phyloP scores from a whole-genome alignment of 805 yeast genomes.

The Suhomyces canberraensis region DNA sequence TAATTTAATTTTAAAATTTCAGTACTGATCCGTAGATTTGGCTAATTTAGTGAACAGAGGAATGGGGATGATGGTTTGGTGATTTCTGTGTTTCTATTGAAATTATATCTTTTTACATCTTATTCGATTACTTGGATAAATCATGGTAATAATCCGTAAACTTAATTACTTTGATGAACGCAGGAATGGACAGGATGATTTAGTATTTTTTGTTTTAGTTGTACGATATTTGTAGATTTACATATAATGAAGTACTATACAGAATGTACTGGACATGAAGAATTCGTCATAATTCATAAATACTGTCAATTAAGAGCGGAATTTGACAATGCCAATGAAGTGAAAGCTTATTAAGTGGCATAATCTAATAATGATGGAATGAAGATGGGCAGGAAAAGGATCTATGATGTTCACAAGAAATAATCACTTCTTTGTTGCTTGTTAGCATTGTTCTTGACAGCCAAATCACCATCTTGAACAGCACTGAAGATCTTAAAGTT shows the following conservation, averaged over 20 bases:
- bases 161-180: too few species aligned
- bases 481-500: constrained; percentile 93
- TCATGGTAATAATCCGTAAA: too few species aligned
- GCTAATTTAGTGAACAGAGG: too few species aligned
- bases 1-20: too few species aligned
- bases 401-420: constrained; percentile 26
- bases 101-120: too few species aligned
- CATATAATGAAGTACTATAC: constrained; percentile 3
- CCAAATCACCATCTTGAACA: constrained; percentile 75
- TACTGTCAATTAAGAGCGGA: constrained; percentile 7
- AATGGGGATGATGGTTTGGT: too few species aligned
- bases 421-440: constrained; percentile 47
- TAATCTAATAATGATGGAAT: background rate
- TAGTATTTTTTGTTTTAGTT: too few species aligned
- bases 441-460: constrained; percentile 34
- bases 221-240: too few species aligned
- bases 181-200: too few species aligned
- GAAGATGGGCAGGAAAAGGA: background rate
- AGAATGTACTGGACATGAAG: constrained; percentile 5
- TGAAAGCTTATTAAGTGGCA: background rate
- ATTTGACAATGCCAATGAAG: constrained; percentile 1
- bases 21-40: too few species aligned
- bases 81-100: too few species aligned
- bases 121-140: too few species aligned
- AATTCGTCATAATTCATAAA: constrained; percentile 14